Base-by-base conservation (phyloP, 2,329 filamentous ascomycete genomes). In the Trichoderma koningii region DNA sequence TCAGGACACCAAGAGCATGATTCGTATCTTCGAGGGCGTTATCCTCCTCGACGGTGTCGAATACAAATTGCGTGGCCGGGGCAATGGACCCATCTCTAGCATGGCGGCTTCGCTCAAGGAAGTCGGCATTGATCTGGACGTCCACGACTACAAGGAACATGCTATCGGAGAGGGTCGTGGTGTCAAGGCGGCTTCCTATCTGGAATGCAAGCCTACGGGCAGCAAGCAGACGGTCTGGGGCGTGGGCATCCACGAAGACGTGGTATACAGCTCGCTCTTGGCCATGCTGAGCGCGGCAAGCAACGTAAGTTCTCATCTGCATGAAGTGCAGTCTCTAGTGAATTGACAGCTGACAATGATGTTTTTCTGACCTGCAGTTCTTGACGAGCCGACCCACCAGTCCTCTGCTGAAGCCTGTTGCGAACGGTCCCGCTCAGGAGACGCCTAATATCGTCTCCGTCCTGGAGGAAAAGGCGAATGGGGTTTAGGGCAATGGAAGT, bases 211-310 rank as follows among this genome's bases (percentile, higher is more conserved):
- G n/a, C 55, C 55, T 47, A 47, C 55, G 3, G 55, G 55, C n/a
- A 57, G 42, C 42, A 57, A 57, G 26, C 55, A 57, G 41, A 57
- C 55, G 15, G 55, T 57, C 26, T 57, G 55, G 55, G 55, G 55
- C 7, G 55, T 57, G 7, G 55, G 55, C 10, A 57, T 57, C 14
- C 55, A 57, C 6, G 55, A 57, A 21, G 55, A 57, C 15, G 55
- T 57, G 55, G 55, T 57, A 19, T 42, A 57, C 21, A 57, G 55
- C 23, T 57, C 55, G 9, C 55, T 57, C 23, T 26, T 57, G 23
- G 55, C 55, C 42, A 44, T 57, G 55, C 55, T 57, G n/a, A 57
- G 55, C 41, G 55, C 55, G 42, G 55, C 55, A 15, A 57, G 55
- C 55, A 57, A 57, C 9, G 55, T 57, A 47, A 57, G 55, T 47